A percentile compares a stretch with the other conserved stretches of the same genome.
Evolutionary conservation across 352 stramenopile species (phyloP).

Genomic region (Phytophthora cryptogea): DNA sequence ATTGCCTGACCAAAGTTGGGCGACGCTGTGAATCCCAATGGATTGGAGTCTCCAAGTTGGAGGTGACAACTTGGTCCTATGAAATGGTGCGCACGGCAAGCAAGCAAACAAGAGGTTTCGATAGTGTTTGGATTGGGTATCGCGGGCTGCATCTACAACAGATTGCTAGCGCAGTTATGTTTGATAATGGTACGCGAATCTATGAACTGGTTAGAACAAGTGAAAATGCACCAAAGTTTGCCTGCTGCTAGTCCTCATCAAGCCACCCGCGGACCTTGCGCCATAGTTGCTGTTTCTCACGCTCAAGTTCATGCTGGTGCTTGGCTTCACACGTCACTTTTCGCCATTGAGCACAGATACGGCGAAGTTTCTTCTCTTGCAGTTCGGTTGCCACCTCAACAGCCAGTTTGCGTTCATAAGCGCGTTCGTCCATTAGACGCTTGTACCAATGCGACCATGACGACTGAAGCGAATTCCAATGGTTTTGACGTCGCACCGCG

Average conservation of each 20-base stretch:
- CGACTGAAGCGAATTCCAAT: conserved; percentile 38
- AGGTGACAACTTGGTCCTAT: no score
- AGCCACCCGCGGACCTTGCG: conserved; percentile 69
- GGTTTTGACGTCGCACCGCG: conserved; percentile 34
- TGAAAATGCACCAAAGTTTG: no score
- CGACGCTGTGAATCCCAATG: no score
- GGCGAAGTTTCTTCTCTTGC: conserved; percentile 18
- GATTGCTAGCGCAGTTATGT: no score
- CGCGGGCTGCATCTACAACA: no score
- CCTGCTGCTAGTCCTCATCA: conserved; percentile 35
- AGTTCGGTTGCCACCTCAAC: conserved; percentile 12
- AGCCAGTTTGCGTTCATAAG: conserved; percentile 17
- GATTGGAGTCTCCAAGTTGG: no score
- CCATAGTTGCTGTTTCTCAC: conserved; percentile 65
- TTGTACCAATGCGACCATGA: conserved; percentile 38
- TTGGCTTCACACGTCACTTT: conserved; percentile 31
- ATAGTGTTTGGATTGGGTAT: no score
- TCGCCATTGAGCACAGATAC: conserved; percentile 41
- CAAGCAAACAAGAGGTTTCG: no score
- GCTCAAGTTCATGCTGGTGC: conserved; percentile 29
- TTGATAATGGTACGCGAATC: no score
- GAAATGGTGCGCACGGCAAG: no score
- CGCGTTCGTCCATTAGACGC: conserved; percentile 11
- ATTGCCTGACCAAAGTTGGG: no score
- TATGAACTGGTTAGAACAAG: not conserved